A percentile compares a stretch with the other conserved stretches of the same genome.
phyloP scores from a whole-genome alignment of 345 rosid genomes.

The Eucalyptus cloeziana region DNA sequence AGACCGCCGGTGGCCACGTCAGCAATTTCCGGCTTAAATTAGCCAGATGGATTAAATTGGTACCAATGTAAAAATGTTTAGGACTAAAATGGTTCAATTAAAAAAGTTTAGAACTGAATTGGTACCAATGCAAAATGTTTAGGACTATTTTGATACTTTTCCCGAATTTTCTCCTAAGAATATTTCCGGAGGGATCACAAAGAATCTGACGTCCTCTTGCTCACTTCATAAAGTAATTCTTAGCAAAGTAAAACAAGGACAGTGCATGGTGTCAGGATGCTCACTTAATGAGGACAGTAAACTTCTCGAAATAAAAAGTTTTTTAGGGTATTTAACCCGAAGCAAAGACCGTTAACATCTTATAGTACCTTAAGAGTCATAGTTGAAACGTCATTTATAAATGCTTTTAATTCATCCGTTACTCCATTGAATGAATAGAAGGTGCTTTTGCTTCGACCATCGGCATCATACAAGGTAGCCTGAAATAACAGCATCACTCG shows the following conservation, averaged over 20 bases:
- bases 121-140: too few species aligned
- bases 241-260: not conserved
- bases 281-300: not conserved
- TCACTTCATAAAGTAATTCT: not conserved
- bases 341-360: not conserved
- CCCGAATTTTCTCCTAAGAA: not conserved
- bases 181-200: not conserved
- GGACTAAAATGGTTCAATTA: too few species aligned
- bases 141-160: too few species aligned
- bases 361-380: conserved; percentile 42
- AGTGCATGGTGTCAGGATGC: not conserved
- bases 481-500: not conserved
- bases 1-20: too few species aligned
- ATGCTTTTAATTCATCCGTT: conserved; percentile 71
- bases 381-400: conserved; percentile 51
- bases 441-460: conserved; percentile 40
- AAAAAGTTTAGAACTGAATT: too few species aligned
- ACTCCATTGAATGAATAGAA: conserved; percentile 89
- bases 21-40: too few species aligned
- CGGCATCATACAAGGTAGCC: conserved; percentile 44
- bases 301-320: not conserved
- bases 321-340: not conserved
- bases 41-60: too few species aligned
- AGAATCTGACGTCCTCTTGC: not conserved
- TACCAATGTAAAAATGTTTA: too few species aligned